Conservation (phyloP, 805 yeast species). For the Metschnikowia koreensis region DNA sequence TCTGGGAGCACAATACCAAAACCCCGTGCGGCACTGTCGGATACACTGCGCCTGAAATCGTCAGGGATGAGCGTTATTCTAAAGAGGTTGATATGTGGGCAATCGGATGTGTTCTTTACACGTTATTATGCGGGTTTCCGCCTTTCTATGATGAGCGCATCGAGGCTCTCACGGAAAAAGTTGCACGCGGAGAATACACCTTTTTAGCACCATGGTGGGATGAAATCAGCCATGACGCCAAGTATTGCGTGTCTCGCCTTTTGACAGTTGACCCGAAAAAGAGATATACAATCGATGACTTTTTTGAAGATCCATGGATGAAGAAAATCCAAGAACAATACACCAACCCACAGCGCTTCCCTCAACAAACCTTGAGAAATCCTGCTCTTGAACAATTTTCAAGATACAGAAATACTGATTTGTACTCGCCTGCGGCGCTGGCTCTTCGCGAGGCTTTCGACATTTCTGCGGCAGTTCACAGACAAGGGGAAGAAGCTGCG, state of each 20-base stretch:
- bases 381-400: constrained; percentile 7
- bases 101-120: constrained; percentile 66
- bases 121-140: constrained; percentile 70
- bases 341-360: constrained; percentile 8
- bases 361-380: constrained; percentile 2
- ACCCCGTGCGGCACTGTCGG: constrained; percentile 80
- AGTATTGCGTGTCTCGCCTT: constrained; percentile 61
- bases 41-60: constrained; percentile 70
- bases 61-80: constrained; percentile 53
- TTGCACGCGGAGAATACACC: constrained; percentile 68
- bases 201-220: constrained; percentile 88
- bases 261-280: constrained; percentile 67
- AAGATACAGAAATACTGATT: constrained; percentile 24
- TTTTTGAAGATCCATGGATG: constrained; percentile 71
- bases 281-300: constrained; percentile 66
- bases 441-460: constrained; percentile 86
- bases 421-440: constrained; percentile 71
- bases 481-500: constrained; percentile 67
- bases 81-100: constrained; percentile 76
- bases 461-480: constrained; percentile 79
- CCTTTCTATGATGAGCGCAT: constrained; percentile 75
- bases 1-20: constrained; percentile 44
- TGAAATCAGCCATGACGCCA: constrained; percentile 70
- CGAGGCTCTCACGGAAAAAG: constrained; percentile 60
- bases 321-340: constrained; percentile 13